Percentiles rank a stretch among this genome's conserved stretches.
phyloP scores from a whole-genome alignment of 1,284 basidiomycete species.

The Cystobasidiaceae sp. region DNA sequence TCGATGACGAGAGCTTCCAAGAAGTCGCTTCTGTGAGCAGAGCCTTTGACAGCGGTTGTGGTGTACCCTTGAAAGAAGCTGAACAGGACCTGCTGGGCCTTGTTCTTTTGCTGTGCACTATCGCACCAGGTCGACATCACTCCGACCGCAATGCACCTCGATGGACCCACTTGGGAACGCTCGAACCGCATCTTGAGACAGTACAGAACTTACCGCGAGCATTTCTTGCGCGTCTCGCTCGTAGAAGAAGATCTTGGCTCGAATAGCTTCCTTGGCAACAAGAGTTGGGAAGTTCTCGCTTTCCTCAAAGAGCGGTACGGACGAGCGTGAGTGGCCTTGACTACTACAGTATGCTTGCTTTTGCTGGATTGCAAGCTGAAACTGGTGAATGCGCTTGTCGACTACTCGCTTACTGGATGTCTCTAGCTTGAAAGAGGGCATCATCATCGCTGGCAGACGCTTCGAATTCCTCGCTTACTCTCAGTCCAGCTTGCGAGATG shows the following conservation, averaged over 20 bases:
- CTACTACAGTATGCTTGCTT: not conserved
- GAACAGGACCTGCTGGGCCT: not conserved
- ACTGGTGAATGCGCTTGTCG: no score
- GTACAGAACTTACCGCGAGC: conserved; percentile 43
- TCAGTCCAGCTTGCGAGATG: conserved; percentile 16
- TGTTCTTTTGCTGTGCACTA: not conserved
- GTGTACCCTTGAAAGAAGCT: not conserved
- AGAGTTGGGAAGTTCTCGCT: conserved; percentile 48
- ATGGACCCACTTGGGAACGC: conserved; percentile 16
- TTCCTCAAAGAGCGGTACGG: conserved; percentile 54
- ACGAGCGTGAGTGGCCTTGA: not conserved
- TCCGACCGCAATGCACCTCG: conserved; percentile 3
- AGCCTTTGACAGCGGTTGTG: not conserved
- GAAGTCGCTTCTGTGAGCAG: conserved; percentile 4
- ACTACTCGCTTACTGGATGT: not conserved
- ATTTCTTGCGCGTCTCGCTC: conserved; percentile 70
- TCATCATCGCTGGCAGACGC: not conserved
- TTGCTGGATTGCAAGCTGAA: not conserved
- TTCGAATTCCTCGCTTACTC: conserved; percentile 9
- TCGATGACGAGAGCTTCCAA: conserved; percentile 3
- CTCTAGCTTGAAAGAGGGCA: conserved; percentile 11
- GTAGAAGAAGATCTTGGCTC: conserved; percentile 61
- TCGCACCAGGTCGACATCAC: conserved; percentile 11
- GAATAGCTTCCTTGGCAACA: not conserved
- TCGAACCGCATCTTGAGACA: conserved; percentile 20